Evolutionary conservation across 139 green algal genomes (phyloP).

Genomic region (Chlorella sp.): DNA sequence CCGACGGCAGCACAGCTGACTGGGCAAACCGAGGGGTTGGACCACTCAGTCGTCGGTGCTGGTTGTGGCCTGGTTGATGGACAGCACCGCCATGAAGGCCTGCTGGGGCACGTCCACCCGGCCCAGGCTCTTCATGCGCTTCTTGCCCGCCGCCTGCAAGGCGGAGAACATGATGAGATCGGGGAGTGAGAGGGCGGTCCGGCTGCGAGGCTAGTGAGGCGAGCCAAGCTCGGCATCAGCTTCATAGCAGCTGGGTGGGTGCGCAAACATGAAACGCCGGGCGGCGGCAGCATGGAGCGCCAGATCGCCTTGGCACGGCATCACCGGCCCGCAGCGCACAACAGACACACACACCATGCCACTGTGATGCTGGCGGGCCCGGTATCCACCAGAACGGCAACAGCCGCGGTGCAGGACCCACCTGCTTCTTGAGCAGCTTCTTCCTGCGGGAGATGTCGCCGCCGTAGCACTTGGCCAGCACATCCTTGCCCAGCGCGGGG

Average conservation of each 20-base stretch:
- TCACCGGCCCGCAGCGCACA: too few relatives aligned
- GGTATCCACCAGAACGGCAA: not conserved
- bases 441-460: conserved; percentile 89
- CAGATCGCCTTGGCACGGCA: not conserved
- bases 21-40: too few relatives aligned
- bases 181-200: too few relatives aligned
- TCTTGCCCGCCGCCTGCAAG: conserved; percentile 95
- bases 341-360: too few relatives aligned
- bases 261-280: too few relatives aligned
- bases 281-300: too few relatives aligned
- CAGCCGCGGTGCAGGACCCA: not conserved
- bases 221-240: too few relatives aligned
- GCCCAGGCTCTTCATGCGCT: conserved; percentile 91
- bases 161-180: not conserved
- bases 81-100: conserved; percentile 97
- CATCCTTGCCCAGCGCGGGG: conserved; percentile 96
- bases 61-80: conserved; percentile 30
- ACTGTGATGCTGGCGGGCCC: not conserved
- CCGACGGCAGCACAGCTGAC: too few relatives aligned
- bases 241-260: too few relatives aligned
- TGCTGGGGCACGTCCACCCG: conserved; percentile 93
- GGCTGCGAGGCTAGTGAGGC: too few relatives aligned
- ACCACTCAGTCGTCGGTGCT: conserved; percentile 3
- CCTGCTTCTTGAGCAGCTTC: conserved; percentile 98
- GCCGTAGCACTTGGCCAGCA: conserved; percentile 98